Evolutionary conservation across 2,329 filamentous ascomycete genomes (phyloP).

Genomic region (Fusarium xyrophilum): DNA sequence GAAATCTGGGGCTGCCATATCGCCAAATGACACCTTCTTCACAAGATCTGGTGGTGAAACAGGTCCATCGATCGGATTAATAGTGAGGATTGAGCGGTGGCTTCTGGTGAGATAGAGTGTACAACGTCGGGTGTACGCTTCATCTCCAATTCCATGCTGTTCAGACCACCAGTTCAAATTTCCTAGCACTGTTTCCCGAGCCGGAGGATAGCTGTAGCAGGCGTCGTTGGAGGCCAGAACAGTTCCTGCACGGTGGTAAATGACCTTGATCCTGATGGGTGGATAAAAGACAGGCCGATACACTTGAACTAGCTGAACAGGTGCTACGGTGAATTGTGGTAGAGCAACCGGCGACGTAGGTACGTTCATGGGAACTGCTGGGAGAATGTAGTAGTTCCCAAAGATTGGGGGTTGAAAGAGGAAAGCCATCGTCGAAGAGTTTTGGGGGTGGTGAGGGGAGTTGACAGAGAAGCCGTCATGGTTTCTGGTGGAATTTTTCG

Average conservation of each 20-base stretch:
- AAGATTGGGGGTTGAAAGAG: constrained; percentile 41
- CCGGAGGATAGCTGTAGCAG: constrained; percentile 19
- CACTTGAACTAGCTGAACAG: background rate
- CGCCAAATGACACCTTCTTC: constrained; percentile 42
- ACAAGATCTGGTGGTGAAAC: constrained; percentile 38
- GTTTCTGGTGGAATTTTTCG: background rate
- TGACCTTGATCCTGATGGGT: constrained; percentile 24
- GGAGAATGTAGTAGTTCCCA: background rate
- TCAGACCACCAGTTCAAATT: constrained; percentile 23
- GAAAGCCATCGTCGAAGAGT: constrained; percentile 33
- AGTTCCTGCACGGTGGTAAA: constrained; percentile 31
- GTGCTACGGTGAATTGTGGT: background rate
- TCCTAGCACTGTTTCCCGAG: constrained; percentile 22
- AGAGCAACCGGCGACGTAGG: background rate
- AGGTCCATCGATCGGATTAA: constrained; percentile 10
- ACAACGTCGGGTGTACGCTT: constrained; percentile 22
- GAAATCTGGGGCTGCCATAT: constrained; percentile 37
- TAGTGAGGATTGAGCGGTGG: constrained; percentile 3
- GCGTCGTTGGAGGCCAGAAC: constrained; percentile 25
- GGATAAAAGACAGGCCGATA: background rate
- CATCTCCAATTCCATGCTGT: constrained; percentile 16
- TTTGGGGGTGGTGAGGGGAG: background rate
- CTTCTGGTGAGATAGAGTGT: constrained; percentile 27
- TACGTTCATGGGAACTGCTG: background rate
- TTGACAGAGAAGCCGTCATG: background rate